These are phyloP conservation scores for Tetrapisispora namnaoensis DNA, from an alignment of 805 yeast species.

Conservation along the genomic window DNA sequence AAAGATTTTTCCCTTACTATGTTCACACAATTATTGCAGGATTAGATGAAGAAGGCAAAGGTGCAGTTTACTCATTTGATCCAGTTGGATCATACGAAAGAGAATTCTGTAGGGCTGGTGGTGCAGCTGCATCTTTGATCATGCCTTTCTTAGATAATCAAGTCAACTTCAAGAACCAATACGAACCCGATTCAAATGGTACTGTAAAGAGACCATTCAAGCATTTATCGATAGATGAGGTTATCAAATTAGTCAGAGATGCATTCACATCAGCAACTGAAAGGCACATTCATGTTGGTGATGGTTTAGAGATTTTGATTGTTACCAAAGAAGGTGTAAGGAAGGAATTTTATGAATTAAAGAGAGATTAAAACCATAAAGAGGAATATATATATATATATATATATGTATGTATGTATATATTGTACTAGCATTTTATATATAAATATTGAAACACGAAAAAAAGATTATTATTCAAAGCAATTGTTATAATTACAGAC, in stretches of 20 bases:
- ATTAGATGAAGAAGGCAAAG: conserved; percentile 74
- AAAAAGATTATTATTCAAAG: not conserved
- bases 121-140: conserved; percentile 90
- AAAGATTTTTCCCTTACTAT: conserved; percentile 93
- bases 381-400: not conserved
- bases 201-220: conserved; percentile 48
- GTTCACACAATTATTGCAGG: conserved; percentile 94
- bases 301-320: conserved; percentile 81
- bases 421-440: conserved; percentile 1
- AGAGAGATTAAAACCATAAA: conserved; percentile 54
- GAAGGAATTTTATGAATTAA: conserved; percentile 73
- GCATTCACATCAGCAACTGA: conserved; percentile 96
- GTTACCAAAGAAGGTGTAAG: conserved; percentile 90
- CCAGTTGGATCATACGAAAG: conserved; percentile 97
- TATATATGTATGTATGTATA: not conserved
- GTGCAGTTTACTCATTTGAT: conserved; percentile 91
- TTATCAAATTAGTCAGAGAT: conserved; percentile 77
- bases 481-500: not conserved
- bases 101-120: conserved; percentile 96
- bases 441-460: not conserved
- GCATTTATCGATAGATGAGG: conserved; percentile 73
- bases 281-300: conserved; percentile 98
- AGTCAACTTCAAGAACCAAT: conserved; percentile 91
- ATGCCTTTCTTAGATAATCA: conserved; percentile 98
- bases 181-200: conserved; percentile 69